Base-by-base conservation (phyloP, 768 basidiomycete genomes). In the Mycena venus region DNA sequence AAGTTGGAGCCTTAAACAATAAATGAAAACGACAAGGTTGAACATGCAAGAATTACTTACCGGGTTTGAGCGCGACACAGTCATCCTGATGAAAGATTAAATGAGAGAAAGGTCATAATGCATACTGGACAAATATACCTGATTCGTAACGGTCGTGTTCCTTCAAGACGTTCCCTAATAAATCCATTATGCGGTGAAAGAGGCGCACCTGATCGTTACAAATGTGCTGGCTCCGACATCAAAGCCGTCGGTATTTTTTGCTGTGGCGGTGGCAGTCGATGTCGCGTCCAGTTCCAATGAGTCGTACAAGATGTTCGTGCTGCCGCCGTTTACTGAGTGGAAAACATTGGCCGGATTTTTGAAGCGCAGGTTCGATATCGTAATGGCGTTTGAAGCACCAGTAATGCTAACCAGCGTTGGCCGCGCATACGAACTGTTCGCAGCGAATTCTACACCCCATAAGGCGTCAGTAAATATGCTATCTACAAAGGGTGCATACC, bases 181-280 rank as follows among this genome's bases (percentile, higher is more conserved):
- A 23, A n/a, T 5, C n/a, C 21, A 2, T 3, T 9, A 12, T 21
- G 21, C 31, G n/a, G 34, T 36, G 29, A 58, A 27, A 19, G 11
- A 58, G 8, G 7, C 21, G 32, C 21, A 58, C 56, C 70, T 72
- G 32, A 83, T 75, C 12, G 82, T 82, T n/a, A 83, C 81, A 60
- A 75, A 77, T 3, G 78, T 76, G 38, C 80, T 79, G 3, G 78
- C 38, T 12, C 82, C 80, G 38, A 83, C 72, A 62, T 83, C 82
- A 40, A 83, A 82, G 2, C 82, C 82, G 42, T 83, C 82, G 1
- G 82, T 83, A 62, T 83, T 83, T 59, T 82, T 83, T 15, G 82
- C 79, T 2, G 72, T 80, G 11, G 73, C 81, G 29, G 73, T 76
- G 11, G 74, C 60, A 1, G 81, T 79, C 2, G 79, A 72, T 11